A percentile compares a stretch with the other conserved stretches of the same genome.
Evolutionary conservation across 768 basidiomycete genomes (phyloP).

Genomic region (Austroboletus festivus): DNA sequence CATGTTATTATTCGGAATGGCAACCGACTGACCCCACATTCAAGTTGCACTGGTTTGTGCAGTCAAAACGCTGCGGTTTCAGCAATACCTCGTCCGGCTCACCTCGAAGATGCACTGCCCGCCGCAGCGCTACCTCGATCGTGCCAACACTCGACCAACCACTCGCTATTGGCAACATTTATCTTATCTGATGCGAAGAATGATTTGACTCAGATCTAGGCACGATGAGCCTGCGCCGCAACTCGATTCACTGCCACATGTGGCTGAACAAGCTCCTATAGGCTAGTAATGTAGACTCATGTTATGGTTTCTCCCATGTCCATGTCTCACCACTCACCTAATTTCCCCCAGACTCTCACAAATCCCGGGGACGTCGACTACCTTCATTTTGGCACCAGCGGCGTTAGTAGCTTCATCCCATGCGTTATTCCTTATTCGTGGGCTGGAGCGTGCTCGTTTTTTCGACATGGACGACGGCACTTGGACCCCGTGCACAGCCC

Average conservation of each 20-base stretch:
- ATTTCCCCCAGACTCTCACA: not conserved
- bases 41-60: constrained; percentile 7
- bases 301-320: not conserved
- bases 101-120: not conserved
- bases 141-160: too few relatives aligned
- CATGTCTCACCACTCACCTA: not conserved
- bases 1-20: not conserved
- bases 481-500: constrained; percentile 10
- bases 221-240: not conserved
- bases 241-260: too few relatives aligned
- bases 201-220: too few relatives aligned
- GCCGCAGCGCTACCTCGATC: not conserved
- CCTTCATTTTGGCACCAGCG: not conserved
- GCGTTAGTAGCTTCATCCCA: too few relatives aligned
- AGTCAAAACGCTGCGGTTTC: not conserved
- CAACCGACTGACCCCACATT: not conserved
- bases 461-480: too few relatives aligned
- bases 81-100: not conserved
- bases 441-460: too few relatives aligned
- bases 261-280: too few relatives aligned
- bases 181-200: not conserved
- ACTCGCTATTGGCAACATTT: not conserved
- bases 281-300: too few relatives aligned
- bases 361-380: not conserved
- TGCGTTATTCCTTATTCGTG: too few relatives aligned